Base-by-base conservation (phyloP, 202 grass and related monocot species). In the Schoenoplectus tabernaemontani region DNA sequence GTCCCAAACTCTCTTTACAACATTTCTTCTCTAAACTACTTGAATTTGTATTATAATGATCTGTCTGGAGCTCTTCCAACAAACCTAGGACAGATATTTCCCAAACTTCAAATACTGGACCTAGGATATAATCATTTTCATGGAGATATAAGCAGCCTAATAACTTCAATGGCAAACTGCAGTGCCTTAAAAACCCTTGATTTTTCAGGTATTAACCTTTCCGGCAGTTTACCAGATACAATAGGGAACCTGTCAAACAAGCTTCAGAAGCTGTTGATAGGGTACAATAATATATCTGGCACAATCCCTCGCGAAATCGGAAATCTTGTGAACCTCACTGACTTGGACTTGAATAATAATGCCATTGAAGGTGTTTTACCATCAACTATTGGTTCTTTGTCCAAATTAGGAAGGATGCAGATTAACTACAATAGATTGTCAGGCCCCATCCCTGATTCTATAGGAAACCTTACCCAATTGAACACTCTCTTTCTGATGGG, bases 1-100 rank as follows among this genome's bases (percentile, higher is more conserved):
- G 37, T 84, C 38, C 82, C 72, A 23, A 3, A 0, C 26, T 78
- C 71, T 56, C 0, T 84, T 47, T 33, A 53, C 9, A 68, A 0
- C n/a, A 61, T 83, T 16, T n/a, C 20, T 2, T 6, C 23, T 53
- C 3, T 84, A 1, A 17, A 2, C 13, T 19, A 7, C n/a, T 54
- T 84, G 13, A 57, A n/a, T 4, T 84, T 70, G 22, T 47, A 15
- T 26, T 1, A 76, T 6, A 76, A 90, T 79, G 59, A 51, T 1
- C 70, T 91, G 1, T 43, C 83, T 0, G 86, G 89, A 20, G 59
- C 4, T 51, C 87, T 91, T 64, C 86, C 86, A 9, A 33, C 11
- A 34, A 75, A 81, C 24, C 59, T 91, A 16, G 19, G 9, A 16
- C 16, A 57, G 10, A 88, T 83, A 10, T 72, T 57, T 22, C 19